phyloP scores from a whole-genome alignment of 164 flowering plant genomes.

The Vitis amurensis region DNA sequence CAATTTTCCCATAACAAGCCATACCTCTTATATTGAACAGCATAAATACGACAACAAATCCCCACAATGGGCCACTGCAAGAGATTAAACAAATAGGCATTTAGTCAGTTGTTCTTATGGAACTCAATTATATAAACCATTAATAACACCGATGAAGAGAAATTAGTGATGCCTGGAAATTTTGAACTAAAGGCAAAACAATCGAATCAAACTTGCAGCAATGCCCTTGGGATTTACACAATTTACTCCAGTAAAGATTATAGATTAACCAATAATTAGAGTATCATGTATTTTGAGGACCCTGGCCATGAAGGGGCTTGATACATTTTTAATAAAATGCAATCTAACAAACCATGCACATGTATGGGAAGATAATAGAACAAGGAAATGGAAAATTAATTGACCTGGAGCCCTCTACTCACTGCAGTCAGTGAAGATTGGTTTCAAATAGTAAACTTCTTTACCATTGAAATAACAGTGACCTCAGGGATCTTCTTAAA shows the following conservation, averaged over 20 bases:
- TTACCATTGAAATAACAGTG: too few species aligned
- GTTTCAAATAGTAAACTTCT: too few species aligned
- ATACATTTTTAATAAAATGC: neutral
- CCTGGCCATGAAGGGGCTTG: too few species aligned
- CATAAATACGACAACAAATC: slow-evolving; percentile 95
- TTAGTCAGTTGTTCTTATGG: slow-evolving; percentile 3
- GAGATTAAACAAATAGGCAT: slow-evolving; percentile 15
- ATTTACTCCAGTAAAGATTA: neutral
- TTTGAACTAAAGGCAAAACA: neutral
- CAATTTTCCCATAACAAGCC: neutral
- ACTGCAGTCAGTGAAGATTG: too few species aligned
- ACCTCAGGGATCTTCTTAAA: too few species aligned
- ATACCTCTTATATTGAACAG: slow-evolving; percentile 88
- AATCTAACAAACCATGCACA: neutral
- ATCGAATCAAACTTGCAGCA: neutral
- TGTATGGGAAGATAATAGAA: too few species aligned
- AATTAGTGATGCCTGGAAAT: neutral
- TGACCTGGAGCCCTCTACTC: too few species aligned
- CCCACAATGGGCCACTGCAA: slow-evolving; percentile 96
- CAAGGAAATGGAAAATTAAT: too few species aligned
- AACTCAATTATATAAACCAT: neutral
- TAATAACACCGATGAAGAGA: neutral
- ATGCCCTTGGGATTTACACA: neutral
- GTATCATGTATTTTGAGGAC: too few species aligned
- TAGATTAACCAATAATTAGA: neutral